These are phyloP conservation scores for Penicillium mononematosum DNA, from an alignment of 495 filamentous ascomycete genomes.

Conservation along the genomic window DNA sequence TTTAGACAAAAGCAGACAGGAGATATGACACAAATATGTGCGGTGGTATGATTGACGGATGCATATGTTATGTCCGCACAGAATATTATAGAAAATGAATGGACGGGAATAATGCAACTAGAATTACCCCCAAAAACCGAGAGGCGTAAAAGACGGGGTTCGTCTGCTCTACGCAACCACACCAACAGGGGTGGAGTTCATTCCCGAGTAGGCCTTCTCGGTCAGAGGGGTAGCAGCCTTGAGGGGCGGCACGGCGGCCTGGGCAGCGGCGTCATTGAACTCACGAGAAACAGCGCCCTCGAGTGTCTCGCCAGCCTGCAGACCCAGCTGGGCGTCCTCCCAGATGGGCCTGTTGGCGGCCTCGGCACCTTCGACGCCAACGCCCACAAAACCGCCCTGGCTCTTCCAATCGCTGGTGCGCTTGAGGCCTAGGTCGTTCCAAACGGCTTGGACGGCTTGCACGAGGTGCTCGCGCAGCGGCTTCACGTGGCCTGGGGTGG, in stretches of 20 bases:
- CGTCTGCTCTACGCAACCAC: constrained; percentile 33
- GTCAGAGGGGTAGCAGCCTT: constrained; percentile 32
- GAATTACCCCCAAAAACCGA: constrained; percentile 9
- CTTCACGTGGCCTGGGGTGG: constrained; percentile 86
- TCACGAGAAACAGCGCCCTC: constrained; percentile 43
- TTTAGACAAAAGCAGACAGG: neutral
- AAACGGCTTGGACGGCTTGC: constrained; percentile 81
- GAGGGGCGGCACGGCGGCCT: constrained; percentile 21
- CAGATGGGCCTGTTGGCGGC: constrained; percentile 69
- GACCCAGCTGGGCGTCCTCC: constrained; percentile 81
- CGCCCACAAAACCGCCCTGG: constrained; percentile 89
- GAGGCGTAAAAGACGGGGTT: neutral
- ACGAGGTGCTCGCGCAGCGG: constrained; percentile 81
- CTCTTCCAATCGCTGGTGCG: constrained; percentile 86
- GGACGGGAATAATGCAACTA: constrained; percentile 11
- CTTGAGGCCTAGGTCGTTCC: constrained; percentile 84
- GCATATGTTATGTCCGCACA: constrained; percentile 7
- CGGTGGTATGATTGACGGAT: constrained; percentile 6
- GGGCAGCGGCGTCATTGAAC: constrained; percentile 27
- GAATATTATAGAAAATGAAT: constrained; percentile 13
- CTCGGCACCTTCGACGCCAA: constrained; percentile 66
- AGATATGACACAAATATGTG: neutral
- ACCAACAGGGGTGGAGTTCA: constrained; percentile 32
- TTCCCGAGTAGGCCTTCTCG: constrained; percentile 24
- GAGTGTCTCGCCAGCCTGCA: constrained; percentile 47